Base-by-base conservation (phyloP, 169 alveolate genomes). In the Eimeria tenella region DNA sequence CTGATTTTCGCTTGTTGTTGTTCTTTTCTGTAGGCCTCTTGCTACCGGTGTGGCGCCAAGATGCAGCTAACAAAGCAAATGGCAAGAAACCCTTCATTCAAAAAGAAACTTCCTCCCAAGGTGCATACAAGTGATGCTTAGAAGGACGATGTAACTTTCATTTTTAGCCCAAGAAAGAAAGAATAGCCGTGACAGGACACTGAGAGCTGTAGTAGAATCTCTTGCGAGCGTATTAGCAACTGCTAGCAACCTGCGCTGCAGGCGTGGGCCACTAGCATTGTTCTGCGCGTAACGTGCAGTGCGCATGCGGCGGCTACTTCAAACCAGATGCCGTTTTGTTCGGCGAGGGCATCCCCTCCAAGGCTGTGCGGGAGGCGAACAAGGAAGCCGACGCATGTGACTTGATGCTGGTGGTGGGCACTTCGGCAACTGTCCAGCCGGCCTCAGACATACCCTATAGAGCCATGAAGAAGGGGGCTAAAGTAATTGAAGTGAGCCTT, bases 321-420 rank as follows among this genome's bases (percentile, higher is more conserved):
- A 94, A 94, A 75, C 96, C 96, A 17, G 93, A 82, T n/a, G 96
- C 90, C 1, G 50, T 89, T 4, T 70, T 94, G 75, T 94, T 94
- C 63, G 96, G 96, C 15, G 96, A 94, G n/a, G 94, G 93, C n/a
- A 81, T 81, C 23, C 94, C 94, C 5, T 13, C 90, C 0, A 11
- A 53, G 15, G 95, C 92, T n/a, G 63, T 83, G 50, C 23, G 73
- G 11, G 93, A 55, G 42, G 94, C 96, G 25, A 55, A 58, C 23
- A 49, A 42, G 68, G 95, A 88, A 11, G 95, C 79, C 19, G 93
- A 94, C 15, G 63, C 25, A 25, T 94, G 95, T 52, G 96, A 94
- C 49, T 74, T 94, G 52, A 9, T 94, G 62, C 93, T 94, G 50
- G 95, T 94, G 13, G 84, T 94, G 7, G 96, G 96, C n/a, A 94